Evolutionary conservation across 2,329 filamentous ascomycete species (phyloP).

Genomic region (Venturia oleaginea): DNA sequence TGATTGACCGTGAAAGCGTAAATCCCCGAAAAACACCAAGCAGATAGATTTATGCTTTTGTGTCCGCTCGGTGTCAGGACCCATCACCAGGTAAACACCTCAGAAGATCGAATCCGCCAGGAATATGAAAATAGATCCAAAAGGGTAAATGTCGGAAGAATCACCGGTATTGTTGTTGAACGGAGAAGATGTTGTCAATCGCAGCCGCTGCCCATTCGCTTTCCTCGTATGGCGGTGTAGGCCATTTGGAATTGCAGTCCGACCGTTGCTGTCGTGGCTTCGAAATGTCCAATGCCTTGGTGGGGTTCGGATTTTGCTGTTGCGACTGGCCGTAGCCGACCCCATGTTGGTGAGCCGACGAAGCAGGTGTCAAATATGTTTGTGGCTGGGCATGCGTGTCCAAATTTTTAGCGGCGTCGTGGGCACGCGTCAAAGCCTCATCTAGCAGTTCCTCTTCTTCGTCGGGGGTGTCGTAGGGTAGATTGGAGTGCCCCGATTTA

Average conservation of each 20-base stretch:
- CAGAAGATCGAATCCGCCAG: background rate
- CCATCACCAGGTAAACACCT: background rate
- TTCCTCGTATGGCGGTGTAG: slow-evolving; percentile 90
- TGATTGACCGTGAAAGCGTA: background rate
- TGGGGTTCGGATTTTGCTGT: slow-evolving; percentile 44
- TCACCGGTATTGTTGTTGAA: slow-evolving; percentile 9
- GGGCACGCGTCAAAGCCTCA: slow-evolving; percentile 72
- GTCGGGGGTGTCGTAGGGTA: slow-evolving; percentile 87
- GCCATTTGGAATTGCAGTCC: slow-evolving; percentile 63
- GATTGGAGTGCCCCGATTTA: slow-evolving; percentile 60
- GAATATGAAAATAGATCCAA: background rate
- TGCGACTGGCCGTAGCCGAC: slow-evolving; percentile 61
- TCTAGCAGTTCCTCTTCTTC: slow-evolving; percentile 95
- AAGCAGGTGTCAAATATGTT: slow-evolving; percentile 57
- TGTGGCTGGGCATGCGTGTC: slow-evolving; percentile 36
- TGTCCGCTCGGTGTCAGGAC: background rate
- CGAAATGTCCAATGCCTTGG: slow-evolving; percentile 62
- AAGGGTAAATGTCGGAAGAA: background rate
- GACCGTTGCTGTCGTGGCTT: slow-evolving; percentile 46
- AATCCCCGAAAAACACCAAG: background rate
- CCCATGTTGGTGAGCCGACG: slow-evolving; percentile 75
- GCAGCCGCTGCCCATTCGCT: slow-evolving; percentile 82
- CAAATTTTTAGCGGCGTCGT: slow-evolving; percentile 63
- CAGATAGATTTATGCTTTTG: background rate
- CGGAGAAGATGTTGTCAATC: slow-evolving; percentile 40